These are phyloP conservation scores for Eimeria sp. DNA, from an alignment of 169 alveolate species.

Conservation along the genomic window DNA sequence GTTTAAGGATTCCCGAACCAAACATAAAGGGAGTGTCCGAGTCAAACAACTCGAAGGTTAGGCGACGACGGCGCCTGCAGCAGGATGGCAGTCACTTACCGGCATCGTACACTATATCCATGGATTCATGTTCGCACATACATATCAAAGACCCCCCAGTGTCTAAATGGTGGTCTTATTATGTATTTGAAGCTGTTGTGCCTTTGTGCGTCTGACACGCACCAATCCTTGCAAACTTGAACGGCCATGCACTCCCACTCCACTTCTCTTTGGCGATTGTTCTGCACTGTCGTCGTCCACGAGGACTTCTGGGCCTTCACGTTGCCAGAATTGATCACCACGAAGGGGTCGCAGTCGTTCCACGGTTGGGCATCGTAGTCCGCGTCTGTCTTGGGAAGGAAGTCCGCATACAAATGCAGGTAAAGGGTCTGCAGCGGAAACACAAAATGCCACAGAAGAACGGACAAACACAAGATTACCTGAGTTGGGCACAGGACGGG, in stretches of 20 bases:
- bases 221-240: constrained; percentile 55
- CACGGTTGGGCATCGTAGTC: constrained; percentile 67
- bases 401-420: constrained; percentile 73
- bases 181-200: neutral
- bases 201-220: neutral
- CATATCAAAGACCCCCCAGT: neutral
- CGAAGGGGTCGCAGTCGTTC: constrained; percentile 80
- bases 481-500: neutral
- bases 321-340: constrained; percentile 13
- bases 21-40: constrained; percentile 69
- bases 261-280: constrained; percentile 74
- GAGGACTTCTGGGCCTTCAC: neutral
- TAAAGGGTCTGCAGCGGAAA: constrained; percentile 36
- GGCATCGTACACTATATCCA: neutral
- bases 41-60: constrained; percentile 55
- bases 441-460: neutral
- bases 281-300: constrained; percentile 64
- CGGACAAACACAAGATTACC: neutral
- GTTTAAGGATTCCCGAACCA: constrained; percentile 36
- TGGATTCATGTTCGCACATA: neutral
- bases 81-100: neutral
- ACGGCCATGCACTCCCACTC: constrained; percentile 72
- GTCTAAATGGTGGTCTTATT: neutral
- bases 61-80: constrained; percentile 54
- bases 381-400: constrained; percentile 62